These are phyloP conservation scores for Danielia oregonensis DNA, from an alignment of 805 yeast species.

Conservation along the genomic window DNA sequence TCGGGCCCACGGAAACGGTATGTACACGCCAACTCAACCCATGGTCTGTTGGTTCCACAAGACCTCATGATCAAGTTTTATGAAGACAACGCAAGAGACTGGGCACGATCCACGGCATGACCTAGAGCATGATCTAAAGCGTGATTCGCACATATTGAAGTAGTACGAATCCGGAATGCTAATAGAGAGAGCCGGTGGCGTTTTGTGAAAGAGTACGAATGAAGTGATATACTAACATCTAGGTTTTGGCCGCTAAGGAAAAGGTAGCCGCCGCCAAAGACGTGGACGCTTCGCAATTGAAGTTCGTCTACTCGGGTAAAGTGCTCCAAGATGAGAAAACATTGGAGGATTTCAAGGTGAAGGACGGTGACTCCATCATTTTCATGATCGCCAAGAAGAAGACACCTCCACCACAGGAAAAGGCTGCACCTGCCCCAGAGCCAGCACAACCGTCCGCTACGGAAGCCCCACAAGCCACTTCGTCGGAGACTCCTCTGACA, in stretches of 20 bases:
- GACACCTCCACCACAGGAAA: slow-evolving; percentile 21
- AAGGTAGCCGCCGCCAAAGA: slow-evolving; percentile 65
- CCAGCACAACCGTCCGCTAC: slow-evolving; percentile 20
- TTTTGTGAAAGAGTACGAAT: no score
- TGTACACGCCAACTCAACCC: slow-evolving; percentile 19
- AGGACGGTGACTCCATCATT: slow-evolving; percentile 83
- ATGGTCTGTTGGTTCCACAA: no score
- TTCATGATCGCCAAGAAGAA: slow-evolving; percentile 72
- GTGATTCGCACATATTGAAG: no score
- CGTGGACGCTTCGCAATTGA: slow-evolving; percentile 70
- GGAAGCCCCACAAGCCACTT: slow-evolving; percentile 5
- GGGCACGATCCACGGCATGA: no score
- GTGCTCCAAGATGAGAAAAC: slow-evolving; percentile 82
- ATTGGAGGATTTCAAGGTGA: slow-evolving; percentile 67
- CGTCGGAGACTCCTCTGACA: slow-evolving; percentile 3
- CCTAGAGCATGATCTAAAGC: no score
- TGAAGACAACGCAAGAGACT: neutral
- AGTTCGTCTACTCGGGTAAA: slow-evolving; percentile 89
- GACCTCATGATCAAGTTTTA: no score
- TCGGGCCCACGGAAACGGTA: slow-evolving; percentile 67
- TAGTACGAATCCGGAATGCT: no score
- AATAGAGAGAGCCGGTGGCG: no score
- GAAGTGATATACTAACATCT: no score
- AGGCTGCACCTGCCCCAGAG: slow-evolving; percentile 19
- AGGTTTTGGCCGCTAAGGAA: slow-evolving; percentile 67